Base-by-base conservation (phyloP, 768 basidiomycete genomes). In the Tylopilus felleus region DNA sequence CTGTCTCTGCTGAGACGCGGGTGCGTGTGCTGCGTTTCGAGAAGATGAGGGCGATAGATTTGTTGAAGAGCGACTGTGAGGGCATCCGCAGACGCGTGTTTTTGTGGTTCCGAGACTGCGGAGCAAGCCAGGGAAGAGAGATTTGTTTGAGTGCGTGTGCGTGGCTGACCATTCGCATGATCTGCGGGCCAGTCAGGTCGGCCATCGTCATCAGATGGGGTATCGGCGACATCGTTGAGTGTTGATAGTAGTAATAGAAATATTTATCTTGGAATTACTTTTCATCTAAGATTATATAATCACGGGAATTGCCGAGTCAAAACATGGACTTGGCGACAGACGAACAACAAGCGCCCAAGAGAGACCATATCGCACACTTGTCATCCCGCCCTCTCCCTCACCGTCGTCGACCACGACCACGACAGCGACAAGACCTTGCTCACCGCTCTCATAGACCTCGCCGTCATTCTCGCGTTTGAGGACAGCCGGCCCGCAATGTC, bases 1-100 rank as follows among this genome's bases (percentile, higher is more conserved):
- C 82, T 0, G 93, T 95, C 74, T 99, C 96, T 8, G 88, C 86
- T 2, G 93, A 80, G 8, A 98, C 71, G 13, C 97, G 83, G 0
- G 97, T 99, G 41, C 96, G 82, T 0, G 96, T 98, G 64, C 89
- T 92, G 35, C 96, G 84, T 67, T 99, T 99, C 2, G 86, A 86
- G 71, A 99, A 98, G 36, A 98, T 70, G 51, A 98, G 73, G 0
- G 95, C 95, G 56, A 98, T 80, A 0, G 90, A 84, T 71, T 95
- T 93, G 66, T 82, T 84, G 65, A 84, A 85, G 5, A 93, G 77
- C 2, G 87, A 86, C 69, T 87, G 88, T 0, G 86, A 81, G 2
- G 88, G 87, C 62, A 87, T 75, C 8, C 78, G 80, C 44, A 85
- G 66, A 57, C 66, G 66, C 54, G 68, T 47, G 63, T 70, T 54